phyloP scores from a whole-genome alignment of 306 rosid genomes.

The Alnus glutinosa region DNA sequence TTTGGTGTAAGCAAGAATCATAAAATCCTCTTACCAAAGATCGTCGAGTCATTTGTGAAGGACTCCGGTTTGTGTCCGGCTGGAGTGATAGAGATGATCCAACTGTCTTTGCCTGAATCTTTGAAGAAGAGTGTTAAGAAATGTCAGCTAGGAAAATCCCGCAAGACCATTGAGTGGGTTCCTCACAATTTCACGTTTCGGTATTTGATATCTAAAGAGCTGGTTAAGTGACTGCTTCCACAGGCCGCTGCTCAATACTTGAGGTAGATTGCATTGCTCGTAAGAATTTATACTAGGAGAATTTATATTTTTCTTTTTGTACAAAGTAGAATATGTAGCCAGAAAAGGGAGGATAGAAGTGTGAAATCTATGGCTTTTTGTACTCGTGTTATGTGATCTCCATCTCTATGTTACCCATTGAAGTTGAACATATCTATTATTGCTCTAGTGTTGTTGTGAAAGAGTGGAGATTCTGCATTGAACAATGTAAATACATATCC shows the following conservation, averaged over 20 bases:
- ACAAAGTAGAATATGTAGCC: slow-evolving; percentile 47
- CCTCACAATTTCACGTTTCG: slow-evolving; percentile 81
- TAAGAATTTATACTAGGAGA: slow-evolving; percentile 10
- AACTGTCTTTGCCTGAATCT: slow-evolving; percentile 67
- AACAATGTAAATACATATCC: slow-evolving; percentile 36
- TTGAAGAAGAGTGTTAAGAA: slow-evolving; percentile 66
- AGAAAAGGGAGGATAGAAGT: slow-evolving; percentile 19
- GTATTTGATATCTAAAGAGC: slow-evolving; percentile 83
- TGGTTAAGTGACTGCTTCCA: slow-evolving; percentile 52
- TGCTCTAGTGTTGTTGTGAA: slow-evolving; percentile 7
- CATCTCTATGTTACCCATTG: slow-evolving; percentile 1
- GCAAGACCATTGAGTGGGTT: slow-evolving; percentile 78
- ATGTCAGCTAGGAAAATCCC: slow-evolving; percentile 48
- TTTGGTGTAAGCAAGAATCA: slow-evolving; percentile 85
- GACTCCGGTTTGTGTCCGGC: slow-evolving; percentile 60
- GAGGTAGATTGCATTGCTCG: slow-evolving; percentile 23
- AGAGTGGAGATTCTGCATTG: slow-evolving; percentile 20
- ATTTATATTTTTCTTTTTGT: slow-evolving; percentile 46
- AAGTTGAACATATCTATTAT: slow-evolving; percentile 15
- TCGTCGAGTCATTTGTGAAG: slow-evolving; percentile 71
- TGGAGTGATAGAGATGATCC: slow-evolving; percentile 75
- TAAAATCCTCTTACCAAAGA: slow-evolving; percentile 76
- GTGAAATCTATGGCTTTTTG: slow-evolving; percentile 34
- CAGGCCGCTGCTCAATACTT: slow-evolving; percentile 7
- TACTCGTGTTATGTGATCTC: slow-evolving; percentile 13